Evolutionary conservation across 306 rosid species (phyloP).

Genomic region (Corylus avellana): DNA sequence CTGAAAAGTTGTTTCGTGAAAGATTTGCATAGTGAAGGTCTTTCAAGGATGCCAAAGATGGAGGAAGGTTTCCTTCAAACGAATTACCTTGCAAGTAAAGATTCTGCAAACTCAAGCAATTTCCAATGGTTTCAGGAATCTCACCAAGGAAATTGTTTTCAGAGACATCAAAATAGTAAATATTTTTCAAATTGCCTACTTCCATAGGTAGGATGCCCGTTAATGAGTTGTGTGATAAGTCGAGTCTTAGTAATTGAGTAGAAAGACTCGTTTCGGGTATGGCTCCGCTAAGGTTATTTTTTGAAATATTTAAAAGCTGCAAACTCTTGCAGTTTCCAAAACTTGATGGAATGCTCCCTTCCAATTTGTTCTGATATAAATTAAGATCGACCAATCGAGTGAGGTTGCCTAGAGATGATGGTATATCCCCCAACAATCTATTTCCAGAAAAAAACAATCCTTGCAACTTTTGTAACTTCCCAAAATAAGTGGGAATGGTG

Average conservation of each 20-base stretch:
- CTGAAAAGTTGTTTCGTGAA: constrained; percentile 31
- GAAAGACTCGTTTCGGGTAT: constrained; percentile 24
- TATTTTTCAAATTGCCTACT: constrained; percentile 19
- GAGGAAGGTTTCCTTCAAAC: constrained; percentile 35
- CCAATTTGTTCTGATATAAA: background rate
- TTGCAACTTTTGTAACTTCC: background rate
- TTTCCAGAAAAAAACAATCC: background rate
- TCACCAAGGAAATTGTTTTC: constrained; percentile 26
- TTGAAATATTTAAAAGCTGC: background rate
- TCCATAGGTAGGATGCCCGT: constrained; percentile 25
- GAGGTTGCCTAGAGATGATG: constrained; percentile 29
- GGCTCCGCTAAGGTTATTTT: constrained; percentile 30
- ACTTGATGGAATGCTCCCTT: constrained; percentile 8
- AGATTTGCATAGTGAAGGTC: constrained; percentile 33
- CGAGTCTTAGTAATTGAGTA: constrained; percentile 1
- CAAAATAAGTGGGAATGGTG: constrained; percentile 24
- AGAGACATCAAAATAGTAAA: constrained; percentile 37
- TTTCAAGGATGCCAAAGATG: constrained; percentile 31
- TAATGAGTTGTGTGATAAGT: constrained; percentile 35
- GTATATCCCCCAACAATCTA: constrained; percentile 21
- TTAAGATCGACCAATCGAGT: background rate
- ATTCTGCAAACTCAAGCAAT: constrained; percentile 28
- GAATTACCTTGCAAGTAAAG: constrained; percentile 32
- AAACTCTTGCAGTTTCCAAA: constrained; percentile 23
- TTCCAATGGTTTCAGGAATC: constrained; percentile 35